A percentile compares a stretch with the other conserved stretches of the same genome.
These are phyloP conservation scores for Lunularia cruciata DNA, from an alignment of 225 moss, liverwort and hornwort genomes.

Conservation along the genomic window DNA sequence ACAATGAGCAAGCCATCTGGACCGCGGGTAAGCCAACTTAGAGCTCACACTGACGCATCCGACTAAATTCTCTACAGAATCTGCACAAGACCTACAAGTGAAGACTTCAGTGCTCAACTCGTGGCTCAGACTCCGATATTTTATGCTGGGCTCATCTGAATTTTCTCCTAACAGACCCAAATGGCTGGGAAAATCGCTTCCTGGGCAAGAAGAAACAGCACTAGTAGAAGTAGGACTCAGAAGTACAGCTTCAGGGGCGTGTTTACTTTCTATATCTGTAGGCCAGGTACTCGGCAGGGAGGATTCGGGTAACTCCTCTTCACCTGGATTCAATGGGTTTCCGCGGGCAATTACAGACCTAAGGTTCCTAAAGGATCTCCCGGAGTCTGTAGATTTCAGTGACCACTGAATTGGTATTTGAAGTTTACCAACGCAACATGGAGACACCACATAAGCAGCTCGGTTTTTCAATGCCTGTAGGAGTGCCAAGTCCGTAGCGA, in stretches of 20 bases:
- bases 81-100: neutral
- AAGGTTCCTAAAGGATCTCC: neutral
- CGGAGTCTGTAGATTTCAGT: slow-evolving; percentile 15
- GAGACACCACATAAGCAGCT: slow-evolving; percentile 84
- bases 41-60: neutral
- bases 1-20: slow-evolving; percentile 61
- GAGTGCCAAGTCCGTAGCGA: slow-evolving; percentile 83
- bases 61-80: neutral
- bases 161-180: neutral
- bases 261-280: neutral
- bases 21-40: slow-evolving; percentile 69
- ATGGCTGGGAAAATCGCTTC: neutral
- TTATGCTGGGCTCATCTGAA: neutral
- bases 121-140: neutral
- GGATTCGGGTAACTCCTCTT: neutral
- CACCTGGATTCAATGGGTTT: neutral
- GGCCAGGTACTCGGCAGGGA: too few relatives aligned
- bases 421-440: slow-evolving; percentile 92
- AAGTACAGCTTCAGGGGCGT: neutral
- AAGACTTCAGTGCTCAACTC: neutral
- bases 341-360: neutral
- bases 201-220: neutral
- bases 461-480: slow-evolving; percentile 70
- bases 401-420: slow-evolving; percentile 51
- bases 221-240: neutral